These are phyloP conservation scores for Macrophomina phaseolina DNA, from an alignment of 2,329 filamentous ascomycete genomes.

Conservation along the genomic window DNA sequence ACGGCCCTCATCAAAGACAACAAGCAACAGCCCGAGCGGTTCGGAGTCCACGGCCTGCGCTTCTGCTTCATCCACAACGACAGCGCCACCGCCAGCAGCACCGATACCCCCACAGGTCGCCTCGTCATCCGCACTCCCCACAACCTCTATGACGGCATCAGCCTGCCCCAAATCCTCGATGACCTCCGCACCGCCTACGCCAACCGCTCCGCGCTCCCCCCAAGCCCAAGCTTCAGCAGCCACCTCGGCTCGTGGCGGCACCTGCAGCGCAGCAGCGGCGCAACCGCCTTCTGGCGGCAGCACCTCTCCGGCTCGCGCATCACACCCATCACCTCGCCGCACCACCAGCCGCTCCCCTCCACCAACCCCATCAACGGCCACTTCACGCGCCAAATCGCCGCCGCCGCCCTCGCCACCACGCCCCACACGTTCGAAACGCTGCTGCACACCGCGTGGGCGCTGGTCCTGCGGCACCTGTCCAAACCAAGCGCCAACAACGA, in stretches of 20 bases:
- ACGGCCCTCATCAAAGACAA: slow-evolving; percentile 61
- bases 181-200: slow-evolving; percentile 64
- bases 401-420: slow-evolving; percentile 35
- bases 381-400: not conserved
- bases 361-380: slow-evolving; percentile 37
- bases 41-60: slow-evolving; percentile 66
- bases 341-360: slow-evolving; percentile 53
- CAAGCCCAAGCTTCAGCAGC: slow-evolving; percentile 50
- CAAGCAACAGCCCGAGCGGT: slow-evolving; percentile 60
- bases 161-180: slow-evolving; percentile 64
- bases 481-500: slow-evolving; percentile 34
- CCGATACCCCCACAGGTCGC: slow-evolving; percentile 41
- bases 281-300: slow-evolving; percentile 67
- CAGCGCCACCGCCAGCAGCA: slow-evolving; percentile 31
- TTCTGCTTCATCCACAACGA: slow-evolving; percentile 53
- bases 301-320: slow-evolving; percentile 61
- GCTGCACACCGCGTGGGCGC: slow-evolving; percentile 69
- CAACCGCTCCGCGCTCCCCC: slow-evolving; percentile 36
- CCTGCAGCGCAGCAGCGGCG: slow-evolving; percentile 67
- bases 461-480: slow-evolving; percentile 62
- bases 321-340: slow-evolving; percentile 29
- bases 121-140: slow-evolving; percentile 70
- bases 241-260: slow-evolving; percentile 48
- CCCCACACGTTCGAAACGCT: slow-evolving; percentile 56
- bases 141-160: slow-evolving; percentile 73